Base-by-base conservation (phyloP, 306 rosid species). In the Sicyos edulis region DNA sequence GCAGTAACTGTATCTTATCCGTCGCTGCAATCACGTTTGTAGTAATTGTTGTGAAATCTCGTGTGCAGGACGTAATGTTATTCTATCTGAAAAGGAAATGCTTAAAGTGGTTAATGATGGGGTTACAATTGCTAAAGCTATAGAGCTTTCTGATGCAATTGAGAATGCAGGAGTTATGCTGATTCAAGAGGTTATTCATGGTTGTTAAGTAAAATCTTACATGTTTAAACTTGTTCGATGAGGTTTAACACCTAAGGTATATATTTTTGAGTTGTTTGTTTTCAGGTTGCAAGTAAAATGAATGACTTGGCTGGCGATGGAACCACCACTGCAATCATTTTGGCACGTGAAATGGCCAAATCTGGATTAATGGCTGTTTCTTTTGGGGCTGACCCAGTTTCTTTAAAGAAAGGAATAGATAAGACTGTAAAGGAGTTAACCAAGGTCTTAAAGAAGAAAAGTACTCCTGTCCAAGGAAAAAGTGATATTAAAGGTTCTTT, bases 261-360 rank as follows among this genome's bases (percentile, higher is more conserved):
- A 37, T 74, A 75, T 56, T 75, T 71, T 40, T 52, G 54, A 72
- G 21, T 77, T 73, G 77, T 52, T 37, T 68, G 62, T 80, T 79
- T 77, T 82, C 83, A 93, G 98, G 98, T 93, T 87, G 98, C 95
- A 17, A 82, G 81, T 70, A 93, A 85, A 86, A 91, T 90, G 96
- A 93, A 93, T 78, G 88, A 82, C 80, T 82, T 87, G 84, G 97
- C 96, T 44, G 98, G 98, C 69, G 98, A 91, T 85, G 98, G 98
- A 53, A 93, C 98, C 54, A 87, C 95, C 79, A 90, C 97, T 75
- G 97, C 97, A 29, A 79, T 93, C 77, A 83, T 93, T 83, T 82
- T 93, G 91, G 91, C 97, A 26, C 85, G 91, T 10, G 98, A 90
- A 73, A 88, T 93, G 86, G 84, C 87, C 78, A 93, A 81, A 86